Evolutionary conservation across 2,329 filamentous ascomycete genomes (phyloP), one percentile per base, ranked within the genome.

Genomic region (Colletotrichum tropicicola): DNA sequence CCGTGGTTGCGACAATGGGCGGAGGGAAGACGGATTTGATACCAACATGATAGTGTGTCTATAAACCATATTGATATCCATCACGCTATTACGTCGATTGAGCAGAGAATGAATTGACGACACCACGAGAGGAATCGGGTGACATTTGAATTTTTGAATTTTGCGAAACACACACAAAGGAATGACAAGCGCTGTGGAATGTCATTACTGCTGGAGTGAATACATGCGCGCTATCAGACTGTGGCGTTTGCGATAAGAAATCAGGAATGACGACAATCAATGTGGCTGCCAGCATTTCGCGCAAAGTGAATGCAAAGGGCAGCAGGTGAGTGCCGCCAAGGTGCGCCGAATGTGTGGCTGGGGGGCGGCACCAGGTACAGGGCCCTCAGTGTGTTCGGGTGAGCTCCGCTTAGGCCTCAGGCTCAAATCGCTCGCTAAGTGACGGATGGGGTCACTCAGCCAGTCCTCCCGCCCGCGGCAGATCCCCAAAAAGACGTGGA

Each of bases 401-500:
- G 23, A 61, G 51, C 44, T 61, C 25, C 41, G 43, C 51, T 35
- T 15, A 30, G 37, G 63, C 63, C 63, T 66, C 52, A 66, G 63
- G 63, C 63, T 49, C 13, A 64, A 66, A 59, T 45, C 25, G 27
- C 48, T 66, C 52, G 59, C 52, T 64, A 47, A 47, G 47, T 53
- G 63, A 52, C 39, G 25, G 59, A 41, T 53, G 39, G 58, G 59
- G 63, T 64, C 52, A 13, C 37, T 43, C 53, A 53, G 63, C 53
- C 51, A 37, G 59, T 48, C 52, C 19, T 17, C 19, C 39, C 59
- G 59, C 63, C 59, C 59, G 45, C 63, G 63, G 63, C 32, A 64
- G 53, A 44, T 64, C 41, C 62, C 63, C 63, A 55, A 52, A 62
- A 66, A 59, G 63, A 48, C 28, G 39, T 61, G 58, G 44, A 61